Evolutionary conservation across 352 stramenopile genomes (phyloP), one percentile per base, ranked within the genome.

Genomic region (Phytophthora uliginosa): DNA sequence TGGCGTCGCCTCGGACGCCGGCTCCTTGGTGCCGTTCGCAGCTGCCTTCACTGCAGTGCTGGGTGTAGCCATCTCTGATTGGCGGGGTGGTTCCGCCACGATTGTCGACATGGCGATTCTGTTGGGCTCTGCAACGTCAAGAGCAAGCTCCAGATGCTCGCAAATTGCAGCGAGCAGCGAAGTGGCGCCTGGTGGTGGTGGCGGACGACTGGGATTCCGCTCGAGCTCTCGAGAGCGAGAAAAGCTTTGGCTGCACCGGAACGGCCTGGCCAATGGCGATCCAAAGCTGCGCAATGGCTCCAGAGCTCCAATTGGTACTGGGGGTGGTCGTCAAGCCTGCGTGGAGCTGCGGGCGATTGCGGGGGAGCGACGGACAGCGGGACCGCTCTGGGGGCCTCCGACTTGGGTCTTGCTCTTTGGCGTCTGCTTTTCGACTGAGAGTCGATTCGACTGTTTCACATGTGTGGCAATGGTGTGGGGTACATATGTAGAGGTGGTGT

Each of bases 391-490:
- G 65, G 71, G 71, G 65, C 24, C 54, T 73, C 52, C 52, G 45
- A 66, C 53, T 66, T 52, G 59, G 54, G 72, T 54, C 61, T 69
- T 72, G 52, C 42, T 56, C 42, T 74, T 50, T 22, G 56, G 66
- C 36, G 71, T 71, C 71, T 75, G 71, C 71, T 78, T 74, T 78
- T 74, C 50, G 66, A 75, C 51, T 74, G 71, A 63, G 52, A 66
- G 69, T 53, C 47, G 47, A 53, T 28, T 53, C 47, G 47, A 53
- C 47, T 53, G 47, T 53, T 53, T 53, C 47, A 53, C 47, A 9
- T n/a, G 47, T 9, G 47, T 53, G 47, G 47, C n/a, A 22, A 12
- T 53, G n/a, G 47, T 53, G 47, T 24, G 4, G 8, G 4, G 2
- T 24, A 53, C 47, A 53, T 28, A 17, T 15, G 0, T 0, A 2